A percentile compares a stretch with the other conserved stretches of the same genome.
These are phyloP conservation scores for Pezicula rhizophila DNA, from an alignment of 2,329 filamentous ascomycete genomes.

Conservation along the genomic window DNA sequence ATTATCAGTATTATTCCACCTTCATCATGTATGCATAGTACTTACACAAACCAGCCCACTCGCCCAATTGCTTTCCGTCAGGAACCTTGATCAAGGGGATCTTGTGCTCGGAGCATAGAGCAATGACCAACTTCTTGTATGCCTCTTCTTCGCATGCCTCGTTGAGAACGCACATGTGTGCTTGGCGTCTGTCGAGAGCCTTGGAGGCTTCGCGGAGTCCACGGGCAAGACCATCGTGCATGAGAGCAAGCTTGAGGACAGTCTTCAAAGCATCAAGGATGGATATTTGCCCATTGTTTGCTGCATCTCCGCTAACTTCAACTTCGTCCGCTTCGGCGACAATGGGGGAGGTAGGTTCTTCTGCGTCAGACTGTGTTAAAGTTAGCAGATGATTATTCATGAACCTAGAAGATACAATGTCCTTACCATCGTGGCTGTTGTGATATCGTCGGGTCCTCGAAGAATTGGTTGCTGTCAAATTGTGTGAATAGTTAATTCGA, in stretches of 20 bases:
- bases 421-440: constrained; percentile 21
- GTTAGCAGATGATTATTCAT: neutral
- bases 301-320: constrained; percentile 87
- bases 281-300: constrained; percentile 88
- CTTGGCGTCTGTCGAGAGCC: constrained; percentile 96
- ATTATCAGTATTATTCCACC: constrained; percentile 12
- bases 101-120: constrained; percentile 99
- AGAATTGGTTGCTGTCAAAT: too few species aligned
- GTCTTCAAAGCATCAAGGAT: constrained; percentile 98
- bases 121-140: constrained; percentile 99
- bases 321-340: constrained; percentile 77
- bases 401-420: too few species aligned
- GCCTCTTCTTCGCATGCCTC: constrained; percentile 99
- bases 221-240: constrained; percentile 98
- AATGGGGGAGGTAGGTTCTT: constrained; percentile 91
- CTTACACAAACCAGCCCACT: constrained; percentile 99
- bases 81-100: constrained; percentile 99
- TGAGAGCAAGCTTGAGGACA: constrained; percentile 95
- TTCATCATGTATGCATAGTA: constrained; percentile 30
- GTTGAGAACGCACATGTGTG: constrained; percentile 99
- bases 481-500: too few species aligned
- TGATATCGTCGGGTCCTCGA: constrained; percentile 27
- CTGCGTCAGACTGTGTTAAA: constrained; percentile 87
- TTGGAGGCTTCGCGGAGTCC: constrained; percentile 98
- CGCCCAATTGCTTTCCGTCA: constrained; percentile 98